Evolutionary conservation across 768 basidiomycete species (phyloP), one percentile per base, ranked within the genome.

Genomic region (Boletus rex-veris): DNA sequence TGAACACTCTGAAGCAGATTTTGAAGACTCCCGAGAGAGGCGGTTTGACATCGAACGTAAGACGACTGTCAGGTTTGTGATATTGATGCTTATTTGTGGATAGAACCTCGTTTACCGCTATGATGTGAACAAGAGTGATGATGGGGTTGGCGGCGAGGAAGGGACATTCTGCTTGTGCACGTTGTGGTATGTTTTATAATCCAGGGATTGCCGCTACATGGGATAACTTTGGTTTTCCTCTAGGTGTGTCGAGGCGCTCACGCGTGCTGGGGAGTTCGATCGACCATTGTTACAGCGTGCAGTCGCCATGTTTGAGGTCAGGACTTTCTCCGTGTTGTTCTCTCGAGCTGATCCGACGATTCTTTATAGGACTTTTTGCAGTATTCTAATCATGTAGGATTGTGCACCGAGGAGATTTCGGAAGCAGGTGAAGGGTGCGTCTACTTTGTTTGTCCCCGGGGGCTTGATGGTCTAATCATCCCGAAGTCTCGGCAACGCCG

Each of bases 121-220:
- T 69, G 92, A 98, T 65, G 86, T 89, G 12, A 73, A 69, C 24
- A 89, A 89, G 67, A 85, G 90, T 0, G 86, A 90, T 53, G 96
- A 98, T 62, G 96, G 96, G 7, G 92, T 98, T 12, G 95, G 96
- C 2, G 94, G 95, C 1, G 92, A 96, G 58, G 95, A 97, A 71
- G 95, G 95, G 2, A 94, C 90, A 0, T 97, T 98, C 73, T 92
- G 91, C 55, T 74, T 98, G 44, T 94, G 92, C 64, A 91, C 89
- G 0, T 69, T 92, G 7, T 92, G 88, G 90, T 88, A 48, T 7
- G 74, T 68, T 44, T 18, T 24, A 10, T 8, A 6, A 28, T 48
- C 16, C 15, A 3, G 14, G 15, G 47, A 15, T 48, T 15, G 19
- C 28, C 28, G 19, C 7, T 7, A 15, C 16, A 19, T 3, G 10